Percentiles rank a stretch among this genome's conserved stretches.
Conservation (phyloP, 495 filamentous ascomycete species). For the Acidomyces sp. region DNA sequence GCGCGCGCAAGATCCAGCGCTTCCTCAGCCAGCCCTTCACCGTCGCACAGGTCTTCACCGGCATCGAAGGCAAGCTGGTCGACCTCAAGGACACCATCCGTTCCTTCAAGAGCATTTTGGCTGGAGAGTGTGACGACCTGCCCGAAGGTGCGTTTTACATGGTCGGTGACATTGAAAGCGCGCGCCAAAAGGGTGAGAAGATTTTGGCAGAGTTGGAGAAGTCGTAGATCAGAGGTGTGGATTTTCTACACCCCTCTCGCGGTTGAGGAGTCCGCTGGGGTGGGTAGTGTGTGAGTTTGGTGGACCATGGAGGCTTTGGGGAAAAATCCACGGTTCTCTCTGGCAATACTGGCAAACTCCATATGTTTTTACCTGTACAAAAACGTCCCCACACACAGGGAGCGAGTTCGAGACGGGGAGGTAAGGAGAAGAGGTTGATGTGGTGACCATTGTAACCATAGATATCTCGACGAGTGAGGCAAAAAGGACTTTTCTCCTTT, state of each 20-base stretch:
- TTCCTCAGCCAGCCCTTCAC: slow-evolving; percentile 99
- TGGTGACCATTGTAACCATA: too few relatives aligned
- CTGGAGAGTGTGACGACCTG: slow-evolving; percentile 87
- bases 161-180: slow-evolving; percentile 92
- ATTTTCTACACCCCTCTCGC: too few relatives aligned
- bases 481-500: too few relatives aligned
- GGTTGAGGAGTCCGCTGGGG: too few relatives aligned
- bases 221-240: too few relatives aligned
- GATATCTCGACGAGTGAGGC: too few relatives aligned
- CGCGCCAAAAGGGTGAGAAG: slow-evolving; percentile 96
- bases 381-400: not conserved
- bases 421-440: too few relatives aligned
- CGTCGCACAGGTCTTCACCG: slow-evolving; percentile 93
- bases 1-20: slow-evolving; percentile 98
- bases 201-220: slow-evolving; percentile 88
- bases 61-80: slow-evolving; percentile 95
- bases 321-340: too few relatives aligned
- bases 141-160: slow-evolving; percentile 95
- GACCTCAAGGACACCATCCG: slow-evolving; percentile 96
- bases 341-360: too few relatives aligned
- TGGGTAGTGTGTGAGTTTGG: too few relatives aligned
- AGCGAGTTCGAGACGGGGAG: not conserved
- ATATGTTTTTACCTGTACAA: too few relatives aligned
- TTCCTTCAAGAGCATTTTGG: slow-evolving; percentile 95
- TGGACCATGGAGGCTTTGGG: too few relatives aligned